phyloP scores from a whole-genome alignment of 768 basidiomycete species.

The Melanogaster broomeanus region DNA sequence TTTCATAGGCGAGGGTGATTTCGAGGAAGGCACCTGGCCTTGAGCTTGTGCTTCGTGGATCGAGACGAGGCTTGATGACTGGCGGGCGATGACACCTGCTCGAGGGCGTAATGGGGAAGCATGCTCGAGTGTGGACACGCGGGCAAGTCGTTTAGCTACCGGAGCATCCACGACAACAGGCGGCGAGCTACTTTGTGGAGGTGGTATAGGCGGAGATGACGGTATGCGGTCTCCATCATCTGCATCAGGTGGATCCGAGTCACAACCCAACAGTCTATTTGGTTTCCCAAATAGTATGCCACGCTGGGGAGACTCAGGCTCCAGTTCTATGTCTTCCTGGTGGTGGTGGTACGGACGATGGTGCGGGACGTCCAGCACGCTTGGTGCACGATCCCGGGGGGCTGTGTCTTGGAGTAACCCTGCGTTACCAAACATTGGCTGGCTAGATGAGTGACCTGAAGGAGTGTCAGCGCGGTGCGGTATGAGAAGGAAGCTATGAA shows the following conservation, averaged over 20 bases:
- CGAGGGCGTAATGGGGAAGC: not conserved
- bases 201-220: constrained; percentile 17
- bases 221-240: not conserved
- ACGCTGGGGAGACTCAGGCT: not conserved
- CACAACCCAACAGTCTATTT: constrained; percentile 28
- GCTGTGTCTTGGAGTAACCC: constrained; percentile 21
- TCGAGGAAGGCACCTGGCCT: constrained; percentile 59
- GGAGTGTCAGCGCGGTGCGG: not conserved
- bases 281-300: constrained; percentile 35
- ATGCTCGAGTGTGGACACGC: not conserved
- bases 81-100: not conserved
- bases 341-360: not conserved
- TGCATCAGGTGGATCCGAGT: constrained; percentile 20
- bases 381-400: not conserved
- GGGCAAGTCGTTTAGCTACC: constrained; percentile 4
- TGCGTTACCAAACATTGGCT: constrained; percentile 18
- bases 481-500: not conserved
- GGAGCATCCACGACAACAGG: not conserved
- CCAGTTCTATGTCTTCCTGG: not conserved
- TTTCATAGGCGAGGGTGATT: constrained; percentile 54
- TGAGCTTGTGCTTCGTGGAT: constrained; percentile 27
- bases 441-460: constrained; percentile 6
- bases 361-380: constrained; percentile 1
- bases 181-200: constrained; percentile 34
- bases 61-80: constrained; percentile 23